Evolutionary conservation across 2,329 filamentous ascomycete species (phyloP).

Genomic region (Pestalotiopsis sp.): DNA sequence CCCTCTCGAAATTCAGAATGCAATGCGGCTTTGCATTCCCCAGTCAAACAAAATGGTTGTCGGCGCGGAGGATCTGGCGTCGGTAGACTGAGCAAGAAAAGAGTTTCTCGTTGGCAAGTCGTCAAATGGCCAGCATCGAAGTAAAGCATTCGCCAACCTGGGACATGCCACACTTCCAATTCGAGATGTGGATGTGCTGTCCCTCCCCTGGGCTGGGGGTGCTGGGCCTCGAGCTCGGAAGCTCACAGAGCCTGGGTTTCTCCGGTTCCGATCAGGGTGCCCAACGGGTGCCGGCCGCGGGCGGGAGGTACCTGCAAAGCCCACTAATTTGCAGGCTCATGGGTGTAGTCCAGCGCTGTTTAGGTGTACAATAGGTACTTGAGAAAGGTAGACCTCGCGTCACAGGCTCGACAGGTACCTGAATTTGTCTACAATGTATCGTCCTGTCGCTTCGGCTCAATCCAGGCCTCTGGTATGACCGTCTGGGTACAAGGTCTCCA

Average conservation of each 20-base stretch:
- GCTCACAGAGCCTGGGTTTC: background rate
- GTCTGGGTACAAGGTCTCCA: too few species aligned
- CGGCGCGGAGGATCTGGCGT: background rate
- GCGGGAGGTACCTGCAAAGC: too few species aligned
- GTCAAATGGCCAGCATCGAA: constrained; percentile 12
- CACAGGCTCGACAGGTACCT: background rate
- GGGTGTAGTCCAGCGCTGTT: background rate
- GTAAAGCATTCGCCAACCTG: background rate
- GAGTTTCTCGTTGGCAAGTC: background rate
- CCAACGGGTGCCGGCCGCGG: background rate
- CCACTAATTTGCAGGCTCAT: background rate
- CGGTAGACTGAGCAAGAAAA: background rate
- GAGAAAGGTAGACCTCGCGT: too few species aligned
- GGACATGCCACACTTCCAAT: constrained; percentile 12
- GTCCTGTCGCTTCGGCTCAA: too few species aligned
- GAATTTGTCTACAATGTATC: background rate
- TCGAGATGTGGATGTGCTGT: constrained; percentile 11
- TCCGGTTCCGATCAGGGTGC: background rate
- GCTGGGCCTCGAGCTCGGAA: background rate
- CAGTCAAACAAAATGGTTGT: background rate
- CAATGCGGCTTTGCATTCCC: constrained; percentile 14
- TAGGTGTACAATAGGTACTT: too few species aligned
- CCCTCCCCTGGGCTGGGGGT: background rate
- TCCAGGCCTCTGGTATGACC: too few species aligned
- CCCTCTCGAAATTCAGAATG: background rate